Evolutionary conservation across 805 yeast species (phyloP), one percentile per base, ranked within the genome.

Genomic region (Candida piceae): DNA sequence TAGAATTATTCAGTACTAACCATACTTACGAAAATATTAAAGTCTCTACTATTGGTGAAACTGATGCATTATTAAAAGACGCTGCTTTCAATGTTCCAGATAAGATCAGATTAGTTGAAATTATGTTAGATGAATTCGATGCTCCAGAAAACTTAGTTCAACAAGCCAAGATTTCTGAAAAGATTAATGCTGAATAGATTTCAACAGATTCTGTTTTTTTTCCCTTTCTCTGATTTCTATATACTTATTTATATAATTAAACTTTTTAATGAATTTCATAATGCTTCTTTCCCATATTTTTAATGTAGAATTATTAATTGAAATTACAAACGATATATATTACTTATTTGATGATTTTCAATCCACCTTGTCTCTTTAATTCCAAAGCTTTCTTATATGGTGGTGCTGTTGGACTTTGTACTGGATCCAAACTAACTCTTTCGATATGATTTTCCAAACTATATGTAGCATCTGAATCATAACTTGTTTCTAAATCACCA

Each of bases 391-490:
- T 76, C 63, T 90, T 90, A 62, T 93, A 93, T 1, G 98, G 97
- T 1, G 98, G 98, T 22, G 95, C 93, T 1, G 96, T 89, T 7
- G 98, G 98, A 58, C 78, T 69, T 53, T 93, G 97, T 9, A 93
- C 95, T 0, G 98, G 98, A 48, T 87, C 94, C 42, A 93, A 63
- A 40, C 87, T 80, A 12, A 60, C 47, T 21, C 55, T 47, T 6
- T 63, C 58, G 15, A 57, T 59, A 16, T 57, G 58, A 26, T 55
- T 60, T 21, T 76, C 78, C 26, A 80, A 61, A 5, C 77, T 63
- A 56, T 93, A 93, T 0, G 97, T 90, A 1, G 98, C 98, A 62
- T 93, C 98, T 0, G 96, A 85, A 58, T 93, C 98, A 35, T 81
- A 84, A 48, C 84, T 84, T 15, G 49, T 46, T 29, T 78, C 70